Base-by-base conservation (phyloP, 2,329 filamentous ascomycete species). In the Fonsecaea multimorphosa region DNA sequence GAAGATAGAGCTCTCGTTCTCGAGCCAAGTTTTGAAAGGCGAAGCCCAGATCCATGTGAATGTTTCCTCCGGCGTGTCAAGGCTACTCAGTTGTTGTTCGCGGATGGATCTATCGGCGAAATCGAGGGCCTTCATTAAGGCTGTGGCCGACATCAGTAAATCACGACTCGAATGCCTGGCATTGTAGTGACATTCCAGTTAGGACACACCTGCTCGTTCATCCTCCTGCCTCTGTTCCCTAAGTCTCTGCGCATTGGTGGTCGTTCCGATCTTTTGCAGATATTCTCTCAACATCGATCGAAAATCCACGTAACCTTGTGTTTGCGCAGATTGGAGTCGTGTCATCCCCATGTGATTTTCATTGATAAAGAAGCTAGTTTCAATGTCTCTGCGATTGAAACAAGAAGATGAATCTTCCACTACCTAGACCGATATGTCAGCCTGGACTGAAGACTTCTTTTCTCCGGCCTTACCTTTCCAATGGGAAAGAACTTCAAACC, bases 321-420 rank as follows among this genome's bases (percentile, higher is more conserved):
- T 19, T 16, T 19, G 38, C 38, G 38, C 38, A 6, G 38, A 44
- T 2, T 32, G 24, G 44, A 58, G 36, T 29, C 55, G 36, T 27
- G 31, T 19, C 61, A 63, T 63, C 12, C 52, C 44, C 44, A 58
- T 57, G 24, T 58, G 61, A 24, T 63, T 51, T 8, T 31, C 38
- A 29, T 36, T 51, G 61, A 63, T 32, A 34, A 46, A 36, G 2
- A 40, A 51, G 24, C 24, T 51, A n/a, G 32, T 51, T 40, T 63
- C 61, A 22, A 63, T 58, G 11, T 63, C 54, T 58, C 38, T 63
- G 11, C 61, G 52, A 36, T 63, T 63, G 53, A 63, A 58, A 19
- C 34, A 58, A 6, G 61, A 49, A 16, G 61, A 63, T 14, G n/a
- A 49, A 54, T 64, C 62, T 8, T 38, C 38, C 3, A 61, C 62